Base-by-base conservation (phyloP, 2,329 filamentous ascomycete species). In the Botrytis sinoallii region DNA sequence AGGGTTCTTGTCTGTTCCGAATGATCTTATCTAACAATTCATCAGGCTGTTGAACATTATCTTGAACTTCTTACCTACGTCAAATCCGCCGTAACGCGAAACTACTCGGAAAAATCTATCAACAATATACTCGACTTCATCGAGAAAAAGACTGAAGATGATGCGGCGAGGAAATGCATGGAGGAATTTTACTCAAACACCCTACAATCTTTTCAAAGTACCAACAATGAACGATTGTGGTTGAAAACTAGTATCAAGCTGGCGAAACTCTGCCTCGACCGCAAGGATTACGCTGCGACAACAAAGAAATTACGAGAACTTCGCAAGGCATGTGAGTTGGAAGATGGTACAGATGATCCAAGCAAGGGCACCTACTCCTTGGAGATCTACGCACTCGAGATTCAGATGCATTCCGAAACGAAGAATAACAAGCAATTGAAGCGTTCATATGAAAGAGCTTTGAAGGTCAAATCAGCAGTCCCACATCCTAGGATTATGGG, bases 51-150 rank as follows among this genome's bases (percentile, higher is more conserved):
- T 66, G 90, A 95, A 81, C 95, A 99, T 83, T 99, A 97, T 84
- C 91, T 90, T 77, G 94, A 98, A 84, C 93, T 99, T 44, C 90
- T 99, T 77, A 98, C 95, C 65, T 99, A 98, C 80, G 95, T 98
- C 84, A 97, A 96, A 83, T 97, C 93, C 4, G 95, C 95, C 12
- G 95, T 99, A 65, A 98, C 96, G 59, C 91, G 96, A 76, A 99
- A 98, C 84, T 98, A 98, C 84, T 98, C 96, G 1, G 96, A 99
- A 83, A 98, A 98, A 83, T 98, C 95, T 20, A 97, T 99, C 85
- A 98, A 98, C 85, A 98, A 98, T 83, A 97, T 99, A 91, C 90
- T 99, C 65, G 96, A 98, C 84, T 97, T 92, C 82, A 96, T 99
- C 77, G 95, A 98, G 83, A 98, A 98, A 84, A 93, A 90, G n/a